Evolutionary conservation across 352 stramenopile genomes (phyloP).

Genomic region (Thalassiosira livingstoniorum): DNA sequence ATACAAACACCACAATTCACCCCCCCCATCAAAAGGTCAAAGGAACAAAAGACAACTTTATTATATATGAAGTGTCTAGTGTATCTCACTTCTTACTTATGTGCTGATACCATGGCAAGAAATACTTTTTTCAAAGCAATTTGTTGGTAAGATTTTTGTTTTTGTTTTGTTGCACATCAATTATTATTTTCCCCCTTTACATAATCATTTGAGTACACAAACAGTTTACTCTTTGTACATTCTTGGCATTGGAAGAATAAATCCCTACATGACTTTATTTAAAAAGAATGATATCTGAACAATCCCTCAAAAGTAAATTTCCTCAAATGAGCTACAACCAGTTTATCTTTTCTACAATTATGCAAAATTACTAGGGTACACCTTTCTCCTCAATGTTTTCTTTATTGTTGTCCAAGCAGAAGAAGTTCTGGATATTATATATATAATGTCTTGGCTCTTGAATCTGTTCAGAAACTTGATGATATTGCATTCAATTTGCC

Average conservation of each 20-base stretch:
- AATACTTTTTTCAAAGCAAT: neutral
- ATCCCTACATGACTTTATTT: conserved; percentile 27
- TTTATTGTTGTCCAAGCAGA: conserved; percentile 15
- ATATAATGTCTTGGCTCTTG: conserved; percentile 26
- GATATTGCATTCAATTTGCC: conserved; percentile 34
- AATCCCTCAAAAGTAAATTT: conserved; percentile 9
- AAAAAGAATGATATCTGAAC: conserved; percentile 28
- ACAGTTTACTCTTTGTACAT: neutral
- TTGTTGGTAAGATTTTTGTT: neutral
- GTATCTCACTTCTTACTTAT: neutral
- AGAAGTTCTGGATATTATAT: conserved; percentile 30
- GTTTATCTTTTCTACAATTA: conserved; percentile 27
- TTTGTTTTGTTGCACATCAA: neutral
- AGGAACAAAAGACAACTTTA: too few species aligned
- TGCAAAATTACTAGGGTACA: conserved; percentile 16
- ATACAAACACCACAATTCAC: too few species aligned
- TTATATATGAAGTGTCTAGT: too few species aligned
- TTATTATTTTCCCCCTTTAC: neutral
- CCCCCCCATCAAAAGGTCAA: too few species aligned
- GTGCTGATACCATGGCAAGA: neutral
- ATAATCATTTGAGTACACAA: neutral
- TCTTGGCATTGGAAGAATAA: conserved; percentile 18
- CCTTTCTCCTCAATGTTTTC: conserved; percentile 9
- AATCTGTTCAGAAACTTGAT: conserved; percentile 29
- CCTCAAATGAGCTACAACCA: conserved; percentile 29